Base-by-base conservation (phyloP, 192 early-diverging fungal genomes). In the Kickxella alabastrina region DNA sequence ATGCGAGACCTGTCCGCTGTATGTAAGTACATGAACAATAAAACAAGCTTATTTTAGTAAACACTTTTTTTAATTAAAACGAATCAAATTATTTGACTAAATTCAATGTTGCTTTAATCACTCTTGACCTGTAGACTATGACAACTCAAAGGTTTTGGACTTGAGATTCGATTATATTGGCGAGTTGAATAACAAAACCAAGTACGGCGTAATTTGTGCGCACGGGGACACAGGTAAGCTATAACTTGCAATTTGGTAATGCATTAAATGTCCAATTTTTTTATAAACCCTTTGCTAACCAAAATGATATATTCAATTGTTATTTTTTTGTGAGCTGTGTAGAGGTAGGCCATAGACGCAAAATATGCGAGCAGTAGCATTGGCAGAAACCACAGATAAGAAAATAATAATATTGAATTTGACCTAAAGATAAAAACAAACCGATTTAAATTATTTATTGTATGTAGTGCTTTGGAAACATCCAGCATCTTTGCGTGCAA, bases 401-500 rank as follows among this genome's bases (percentile, higher is more conserved):
- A 22, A 9, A 6, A 34, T 6, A 29, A 19, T 13, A 28, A 52
- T 19, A 59, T 10, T 27, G 36, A 28, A n/a, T n/a, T n/a, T n/a
- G n/a, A n/a, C n/a, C n/a, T 6, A 36, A 14, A 50, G 13, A 35
- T 2, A 59, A 5, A 4, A 21, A 43, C 10, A 15, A n/a, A n/a
- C 14, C 17, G 22, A 1, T 22, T 22, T 21, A 12, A 22, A 6
- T 18, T 43, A 13, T 38, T 38, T 44, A 15, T 21, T 31, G 12
- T 32, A 34, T 49, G 47, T 75, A 75, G 72, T 75, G 72, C 9
- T 60, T 68, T 46, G 72, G 61, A 12, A 68, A 75, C 15, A 44
- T 75, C 29, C 72, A 75, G 46, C 72, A 75, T 9, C 65, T 75
- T 15, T 75, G 72, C 21, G 65, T 68, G 7, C 72, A 75, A 49